phyloP scores from a whole-genome alignment of 345 rosid species.

The Gossypium turneri region DNA sequence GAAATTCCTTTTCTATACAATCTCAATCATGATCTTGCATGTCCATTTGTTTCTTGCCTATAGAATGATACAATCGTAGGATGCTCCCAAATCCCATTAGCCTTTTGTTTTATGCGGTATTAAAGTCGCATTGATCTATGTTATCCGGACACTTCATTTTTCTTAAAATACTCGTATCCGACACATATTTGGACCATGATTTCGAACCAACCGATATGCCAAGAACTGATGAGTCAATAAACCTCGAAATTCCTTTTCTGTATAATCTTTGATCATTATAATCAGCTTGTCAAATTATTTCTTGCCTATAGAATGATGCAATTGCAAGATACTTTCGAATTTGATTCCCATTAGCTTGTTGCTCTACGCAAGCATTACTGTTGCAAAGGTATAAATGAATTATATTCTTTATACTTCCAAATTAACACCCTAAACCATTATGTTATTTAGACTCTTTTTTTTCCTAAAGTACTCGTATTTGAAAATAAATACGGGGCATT shows the following conservation, averaged over 20 bases:
- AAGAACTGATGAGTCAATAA: constrained; percentile 89
- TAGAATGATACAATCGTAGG: background rate
- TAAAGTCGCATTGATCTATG: background rate
- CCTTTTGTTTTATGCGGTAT: background rate
- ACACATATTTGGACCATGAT: constrained; percentile 50
- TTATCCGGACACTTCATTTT: background rate
- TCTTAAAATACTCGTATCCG: background rate
- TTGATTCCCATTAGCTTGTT: background rate
- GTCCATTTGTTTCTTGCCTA: background rate
- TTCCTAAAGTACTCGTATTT: background rate
- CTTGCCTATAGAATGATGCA: background rate
- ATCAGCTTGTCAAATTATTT: background rate
- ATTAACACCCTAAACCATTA: background rate
- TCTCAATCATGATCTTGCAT: background rate
- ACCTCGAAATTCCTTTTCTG: constrained; percentile 9
- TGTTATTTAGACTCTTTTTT: background rate
- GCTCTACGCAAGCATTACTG: background rate
- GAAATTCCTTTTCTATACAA: constrained; percentile 3
- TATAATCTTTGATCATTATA: background rate
- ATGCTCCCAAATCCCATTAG: background rate
- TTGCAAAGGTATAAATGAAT: background rate
- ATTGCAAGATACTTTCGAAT: background rate
- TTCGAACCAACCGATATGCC: constrained; percentile 85
- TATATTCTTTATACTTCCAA: background rate
- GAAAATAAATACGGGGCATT: no score